Evolutionary conservation across 1,139 yeast genomes (phyloP), one percentile per base, ranked within the genome.

Genomic region (Geotrichum restrictum): DNA sequence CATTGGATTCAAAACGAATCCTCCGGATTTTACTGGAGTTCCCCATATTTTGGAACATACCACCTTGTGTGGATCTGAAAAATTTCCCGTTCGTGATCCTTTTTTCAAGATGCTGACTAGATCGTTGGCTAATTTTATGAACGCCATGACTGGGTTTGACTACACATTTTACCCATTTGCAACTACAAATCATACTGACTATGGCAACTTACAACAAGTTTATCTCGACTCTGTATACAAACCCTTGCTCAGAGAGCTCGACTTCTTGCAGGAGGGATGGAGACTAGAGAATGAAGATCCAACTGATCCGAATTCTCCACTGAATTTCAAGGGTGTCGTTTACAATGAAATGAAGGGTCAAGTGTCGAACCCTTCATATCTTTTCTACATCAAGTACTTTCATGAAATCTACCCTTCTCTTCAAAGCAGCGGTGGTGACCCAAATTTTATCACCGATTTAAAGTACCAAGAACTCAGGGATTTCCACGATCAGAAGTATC

Each of bases 271-370:
- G 72, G 99, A 93, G 71, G 99, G 99, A 38, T 93, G 99, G 99
- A 80, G 99, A 67, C 73, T 94, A 45, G 99, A 93, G 67, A 82
- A 88, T 61, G 80, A 80, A 53, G 76, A 75, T 48, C 71, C 82
- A 22, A 56, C 59, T 13, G 91, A 91, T 64, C 71, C 73, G 7
- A 57, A 62, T 0, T 76, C 87, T 16, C 85, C 88, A 1, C 67
- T 93, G 47, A 75, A 74, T 7, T 88, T 88, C 67, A 93, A 93
- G 69, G 99, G 99, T 38, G 98, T 93, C 33, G 99, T 93, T 1
- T 93, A 86, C 69, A 93, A 93, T 65, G 99, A 93, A 71, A 93
- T 93, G 99, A 93, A 94, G 69, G 99, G 99, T 4, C 98, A 93
- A 70, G 81, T 88, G 64, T 86, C 96, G 1, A 93, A 88, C 66